Evolutionary conservation across 2,329 filamentous ascomycete species (phyloP).

Genomic region (Colletotrichum sidae): DNA sequence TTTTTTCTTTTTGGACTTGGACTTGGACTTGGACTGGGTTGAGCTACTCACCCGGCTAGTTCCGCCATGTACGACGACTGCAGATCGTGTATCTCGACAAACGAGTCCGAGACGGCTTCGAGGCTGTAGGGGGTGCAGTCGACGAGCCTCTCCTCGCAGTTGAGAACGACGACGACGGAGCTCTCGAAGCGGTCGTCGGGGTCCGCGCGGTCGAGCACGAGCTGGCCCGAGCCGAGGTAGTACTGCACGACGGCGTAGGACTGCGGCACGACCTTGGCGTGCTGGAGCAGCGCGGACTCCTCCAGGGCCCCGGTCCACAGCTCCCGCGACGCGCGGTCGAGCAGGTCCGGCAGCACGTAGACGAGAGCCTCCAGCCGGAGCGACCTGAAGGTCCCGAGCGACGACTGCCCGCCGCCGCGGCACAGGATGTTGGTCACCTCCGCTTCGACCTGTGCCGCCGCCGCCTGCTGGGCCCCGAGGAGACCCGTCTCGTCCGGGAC

Average conservation of each 20-base stretch:
- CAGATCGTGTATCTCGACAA: not conserved
- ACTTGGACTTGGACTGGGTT: not conserved
- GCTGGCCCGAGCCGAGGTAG: constrained; percentile 1
- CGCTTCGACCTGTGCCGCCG: not conserved
- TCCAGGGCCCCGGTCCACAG: not conserved
- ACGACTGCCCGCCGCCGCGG: not conserved
- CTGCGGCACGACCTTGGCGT: constrained; percentile 5
- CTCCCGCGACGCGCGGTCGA: not conserved
- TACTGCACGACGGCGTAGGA: constrained; percentile 8
- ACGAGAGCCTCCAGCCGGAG: constrained; percentile 6
- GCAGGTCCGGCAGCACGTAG: constrained; percentile 3
- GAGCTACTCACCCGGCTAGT: not conserved
- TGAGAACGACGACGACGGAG: not conserved
- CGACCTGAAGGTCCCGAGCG: not conserved
- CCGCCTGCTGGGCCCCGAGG: not conserved
- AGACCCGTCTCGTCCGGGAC: not conserved
- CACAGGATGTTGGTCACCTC: not conserved
- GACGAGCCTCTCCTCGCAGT: not conserved
- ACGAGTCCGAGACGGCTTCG: not conserved
- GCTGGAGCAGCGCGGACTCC: constrained; percentile 4
- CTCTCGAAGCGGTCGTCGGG: not conserved
- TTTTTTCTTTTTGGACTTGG: too few relatives aligned
- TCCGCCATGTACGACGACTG: not conserved
- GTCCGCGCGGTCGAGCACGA: not conserved
- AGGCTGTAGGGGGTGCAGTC: not conserved